Evolutionary conservation across 176 grass and related monocot genomes (phyloP).

Genomic region (Echinochloa phyllopogon): DNA sequence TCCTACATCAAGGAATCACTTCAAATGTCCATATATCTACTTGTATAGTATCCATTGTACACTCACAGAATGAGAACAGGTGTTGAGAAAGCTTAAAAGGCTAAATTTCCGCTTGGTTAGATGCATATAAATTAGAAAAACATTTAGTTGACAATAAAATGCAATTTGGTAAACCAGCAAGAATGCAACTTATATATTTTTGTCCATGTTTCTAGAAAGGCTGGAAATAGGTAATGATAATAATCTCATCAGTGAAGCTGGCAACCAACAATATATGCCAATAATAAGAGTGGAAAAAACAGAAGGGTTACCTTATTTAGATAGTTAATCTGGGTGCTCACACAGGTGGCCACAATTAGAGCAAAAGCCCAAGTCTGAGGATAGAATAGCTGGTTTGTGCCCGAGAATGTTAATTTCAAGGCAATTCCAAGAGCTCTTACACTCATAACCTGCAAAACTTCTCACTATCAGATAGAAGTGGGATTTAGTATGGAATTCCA

Average conservation of each 20-base stretch:
- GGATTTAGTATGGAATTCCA: conserved; percentile 10
- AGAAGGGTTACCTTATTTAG: conserved; percentile 71
- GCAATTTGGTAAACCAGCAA: neutral
- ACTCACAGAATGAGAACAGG: neutral
- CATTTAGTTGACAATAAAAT: conserved; percentile 16
- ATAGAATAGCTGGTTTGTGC: conserved; percentile 90
- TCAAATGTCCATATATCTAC: neutral
- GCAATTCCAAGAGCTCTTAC: conserved; percentile 95
- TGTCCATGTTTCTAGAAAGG: neutral
- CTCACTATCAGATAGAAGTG: conserved; percentile 37
- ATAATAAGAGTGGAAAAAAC: neutral
- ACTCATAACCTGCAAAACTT: conserved; percentile 80
- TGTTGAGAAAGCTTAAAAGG: conserved; percentile 15
- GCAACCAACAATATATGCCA: neutral
- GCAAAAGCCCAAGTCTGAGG: conserved; percentile 91
- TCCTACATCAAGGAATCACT: conserved; percentile 14
- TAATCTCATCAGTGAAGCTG: conserved; percentile 12
- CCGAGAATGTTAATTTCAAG: conserved; percentile 92
- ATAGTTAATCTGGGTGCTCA: conserved; percentile 94
- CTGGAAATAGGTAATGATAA: neutral
- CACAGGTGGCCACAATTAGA: conserved; percentile 72
- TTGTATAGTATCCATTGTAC: neutral
- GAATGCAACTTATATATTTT: neutral
- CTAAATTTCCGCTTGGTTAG: neutral
- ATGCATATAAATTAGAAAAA: conserved; percentile 11